Percentiles rank a stretch among this genome's conserved stretches.
Evolutionary conservation across 1,284 basidiomycete species (phyloP).

Genomic region (Kalmanozyma brasiliensis): DNA sequence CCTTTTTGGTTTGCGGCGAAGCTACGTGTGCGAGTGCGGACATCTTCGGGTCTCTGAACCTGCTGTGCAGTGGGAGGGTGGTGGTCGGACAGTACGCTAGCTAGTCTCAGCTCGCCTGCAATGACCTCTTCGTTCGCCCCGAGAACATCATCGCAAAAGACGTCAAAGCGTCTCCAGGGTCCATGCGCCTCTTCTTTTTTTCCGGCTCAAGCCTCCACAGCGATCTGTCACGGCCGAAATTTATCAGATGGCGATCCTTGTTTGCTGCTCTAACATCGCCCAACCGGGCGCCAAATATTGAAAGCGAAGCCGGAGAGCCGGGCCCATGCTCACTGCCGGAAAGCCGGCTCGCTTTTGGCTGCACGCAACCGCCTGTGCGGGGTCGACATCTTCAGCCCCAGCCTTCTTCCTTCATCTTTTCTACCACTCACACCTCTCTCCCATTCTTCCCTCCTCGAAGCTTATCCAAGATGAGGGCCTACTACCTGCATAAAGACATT

Average conservation of each 20-base stretch:
- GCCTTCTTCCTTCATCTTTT: not conserved
- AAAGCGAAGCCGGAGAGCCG: too few species aligned
- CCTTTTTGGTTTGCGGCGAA: constrained; percentile 35
- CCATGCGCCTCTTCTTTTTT: too few species aligned
- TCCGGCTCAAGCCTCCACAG: too few species aligned
- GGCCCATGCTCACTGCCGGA: not conserved
- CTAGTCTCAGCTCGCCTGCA: too few species aligned
- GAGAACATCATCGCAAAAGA: too few species aligned
- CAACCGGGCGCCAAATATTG: too few species aligned
- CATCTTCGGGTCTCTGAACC: constrained; percentile 18
- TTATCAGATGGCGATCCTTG: too few species aligned
- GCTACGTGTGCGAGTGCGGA: constrained; percentile 42
- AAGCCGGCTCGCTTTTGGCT: constrained; percentile 1
- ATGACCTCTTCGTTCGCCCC: too few species aligned
- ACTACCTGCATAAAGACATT: constrained; percentile 59
- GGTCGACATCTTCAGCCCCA: not conserved
- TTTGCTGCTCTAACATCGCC: too few species aligned
- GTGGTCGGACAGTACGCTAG: too few species aligned
- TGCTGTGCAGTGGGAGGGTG: not conserved
- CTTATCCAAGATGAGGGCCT: constrained; percentile 48
- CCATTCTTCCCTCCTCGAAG: not conserved
- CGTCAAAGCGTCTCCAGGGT: too few species aligned
- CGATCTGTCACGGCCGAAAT: too few species aligned
- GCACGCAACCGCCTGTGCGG: not conserved
- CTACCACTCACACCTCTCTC: constrained; percentile 3